phyloP scores from a whole-genome alignment of 192 early-diverging fungal species.

The Linderina pennispora region DNA sequence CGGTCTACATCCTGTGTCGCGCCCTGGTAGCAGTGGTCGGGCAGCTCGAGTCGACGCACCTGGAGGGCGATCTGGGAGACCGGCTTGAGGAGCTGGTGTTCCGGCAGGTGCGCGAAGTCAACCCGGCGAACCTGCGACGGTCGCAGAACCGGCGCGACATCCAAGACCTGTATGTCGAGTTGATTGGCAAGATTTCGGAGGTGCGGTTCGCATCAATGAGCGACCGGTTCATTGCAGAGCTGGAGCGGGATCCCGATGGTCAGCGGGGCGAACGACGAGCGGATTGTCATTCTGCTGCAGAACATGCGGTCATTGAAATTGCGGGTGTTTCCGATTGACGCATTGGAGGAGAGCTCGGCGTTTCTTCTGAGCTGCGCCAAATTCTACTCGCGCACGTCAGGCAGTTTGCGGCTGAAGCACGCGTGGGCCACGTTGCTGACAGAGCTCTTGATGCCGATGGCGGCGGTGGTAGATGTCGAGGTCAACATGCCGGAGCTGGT shows the following conservation, averaged over 20 bases:
- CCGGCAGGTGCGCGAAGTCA: conserved; percentile 76
- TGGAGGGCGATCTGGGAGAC: conserved; percentile 77
- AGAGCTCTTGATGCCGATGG: conserved; percentile 85
- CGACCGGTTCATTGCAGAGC: conserved; percentile 86
- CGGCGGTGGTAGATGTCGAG: conserved; percentile 84
- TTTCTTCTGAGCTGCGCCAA: conserved; percentile 87
- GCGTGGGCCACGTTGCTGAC: conserved; percentile 90
- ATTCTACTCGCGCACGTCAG: conserved; percentile 76
- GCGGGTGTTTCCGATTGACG: conserved; percentile 91
- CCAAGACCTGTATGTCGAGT: conserved; percentile 82
- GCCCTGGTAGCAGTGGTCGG: conserved; percentile 81
- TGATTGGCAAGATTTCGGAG: conserved; percentile 88
- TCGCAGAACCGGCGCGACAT: conserved; percentile 81
- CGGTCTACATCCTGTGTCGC: conserved; percentile 84
- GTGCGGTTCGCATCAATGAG: conserved; percentile 90
- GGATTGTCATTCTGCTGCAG: conserved; percentile 80
- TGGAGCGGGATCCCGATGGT: conserved; percentile 67
- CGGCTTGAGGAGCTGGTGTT: conserved; percentile 94
- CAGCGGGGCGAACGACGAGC: conserved; percentile 60
- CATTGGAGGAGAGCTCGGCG: conserved; percentile 90
- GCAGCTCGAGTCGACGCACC: conserved; percentile 58
- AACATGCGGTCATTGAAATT: conserved; percentile 88
- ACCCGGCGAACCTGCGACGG: conserved; percentile 66
- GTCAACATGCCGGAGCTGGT: conserved; percentile 93
- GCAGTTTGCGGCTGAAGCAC: conserved; percentile 75